Conservation (phyloP, 257 asterid species). For the Gentiana dahurica region DNA sequence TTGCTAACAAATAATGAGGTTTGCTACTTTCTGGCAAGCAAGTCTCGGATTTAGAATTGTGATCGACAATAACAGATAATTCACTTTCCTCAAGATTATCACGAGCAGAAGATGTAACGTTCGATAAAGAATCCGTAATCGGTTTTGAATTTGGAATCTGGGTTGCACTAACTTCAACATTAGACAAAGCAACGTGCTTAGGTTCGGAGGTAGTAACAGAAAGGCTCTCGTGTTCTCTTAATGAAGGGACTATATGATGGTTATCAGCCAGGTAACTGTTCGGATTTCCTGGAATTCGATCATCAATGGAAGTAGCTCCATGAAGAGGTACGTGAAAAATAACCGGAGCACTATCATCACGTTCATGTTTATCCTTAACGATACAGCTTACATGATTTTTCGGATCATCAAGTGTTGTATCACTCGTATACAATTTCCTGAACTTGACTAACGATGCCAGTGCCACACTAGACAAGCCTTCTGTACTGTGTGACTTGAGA, state of each 20-base stretch:
- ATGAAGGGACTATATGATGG: constrained; percentile 14
- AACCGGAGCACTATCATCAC: constrained; percentile 11
- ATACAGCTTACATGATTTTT: constrained; percentile 16
- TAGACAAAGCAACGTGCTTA: constrained; percentile 15
- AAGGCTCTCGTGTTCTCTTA: constrained; percentile 15
- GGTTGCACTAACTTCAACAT: constrained; percentile 15
- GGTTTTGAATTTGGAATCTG: constrained; percentile 15
- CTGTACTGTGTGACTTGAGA: constrained; percentile 13
- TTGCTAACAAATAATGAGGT: constrained; percentile 37
- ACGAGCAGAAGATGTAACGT: constrained; percentile 15
- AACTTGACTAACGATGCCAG: constrained; percentile 15
- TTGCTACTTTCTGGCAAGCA: constrained; percentile 26
- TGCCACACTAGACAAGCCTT: constrained; percentile 15
- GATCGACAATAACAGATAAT: constrained; percentile 9
- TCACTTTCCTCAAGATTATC: constrained; percentile 18
- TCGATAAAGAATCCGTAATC: constrained; percentile 15
- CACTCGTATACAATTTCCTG: constrained; percentile 33
- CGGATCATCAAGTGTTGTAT: constrained; percentile 20
- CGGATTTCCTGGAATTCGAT: constrained; percentile 15
- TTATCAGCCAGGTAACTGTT: constrained; percentile 16
- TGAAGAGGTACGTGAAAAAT: constrained; percentile 9
- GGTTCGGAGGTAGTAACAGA: constrained; percentile 16
- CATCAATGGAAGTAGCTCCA: constrained; percentile 14
- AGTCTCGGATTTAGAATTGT: constrained; percentile 21
- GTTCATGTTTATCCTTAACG: constrained; percentile 15